A percentile compares a stretch with the other conserved stretches of the same genome.
phyloP scores from a whole-genome alignment of 495 filamentous ascomycete genomes.

The Usnea hakonensis region DNA sequence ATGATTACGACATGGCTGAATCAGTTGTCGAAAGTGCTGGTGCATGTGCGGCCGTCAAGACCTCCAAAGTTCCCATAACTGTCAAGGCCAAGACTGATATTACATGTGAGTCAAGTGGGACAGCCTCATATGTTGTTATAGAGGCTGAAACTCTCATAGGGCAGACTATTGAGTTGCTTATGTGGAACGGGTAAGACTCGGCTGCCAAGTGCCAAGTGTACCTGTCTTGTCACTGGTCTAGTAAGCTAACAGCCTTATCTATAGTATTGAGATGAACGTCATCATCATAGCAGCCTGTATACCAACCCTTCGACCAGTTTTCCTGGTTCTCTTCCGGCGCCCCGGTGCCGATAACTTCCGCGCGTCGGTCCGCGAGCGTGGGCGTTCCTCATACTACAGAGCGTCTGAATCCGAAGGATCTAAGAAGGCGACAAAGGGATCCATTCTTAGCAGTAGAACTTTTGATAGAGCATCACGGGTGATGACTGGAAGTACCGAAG shows the following conservation, averaged over 20 bases:
- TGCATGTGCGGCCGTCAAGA: constrained; percentile 36
- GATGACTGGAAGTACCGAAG: background rate
- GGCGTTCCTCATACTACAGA: constrained; percentile 5
- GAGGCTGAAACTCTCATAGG: constrained; percentile 11
- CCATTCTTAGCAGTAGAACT: background rate
- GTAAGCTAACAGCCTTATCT: background rate
- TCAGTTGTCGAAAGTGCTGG: constrained; percentile 14
- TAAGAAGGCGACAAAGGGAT: background rate
- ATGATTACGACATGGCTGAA: background rate
- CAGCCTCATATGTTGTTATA: too few relatives aligned
- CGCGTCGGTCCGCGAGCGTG: background rate
- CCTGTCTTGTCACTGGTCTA: background rate
- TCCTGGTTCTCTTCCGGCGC: constrained; percentile 29
- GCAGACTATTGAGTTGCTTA: constrained; percentile 33
- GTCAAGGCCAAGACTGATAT: constrained; percentile 33
- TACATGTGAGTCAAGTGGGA: constrained; percentile 37
- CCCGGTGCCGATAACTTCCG: background rate
- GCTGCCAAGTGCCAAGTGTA: too few relatives aligned
- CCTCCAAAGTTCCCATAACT: constrained; percentile 30
- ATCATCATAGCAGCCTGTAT: constrained; percentile 45
- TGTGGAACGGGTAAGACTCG: constrained; percentile 39
- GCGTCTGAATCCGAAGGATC: background rate
- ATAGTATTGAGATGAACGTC: constrained; percentile 38
- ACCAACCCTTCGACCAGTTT: constrained; percentile 38
- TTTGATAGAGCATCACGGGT: background rate